Conservation (phyloP, 148 eudicot genomes). For the Dianthus caryophyllus region DNA sequence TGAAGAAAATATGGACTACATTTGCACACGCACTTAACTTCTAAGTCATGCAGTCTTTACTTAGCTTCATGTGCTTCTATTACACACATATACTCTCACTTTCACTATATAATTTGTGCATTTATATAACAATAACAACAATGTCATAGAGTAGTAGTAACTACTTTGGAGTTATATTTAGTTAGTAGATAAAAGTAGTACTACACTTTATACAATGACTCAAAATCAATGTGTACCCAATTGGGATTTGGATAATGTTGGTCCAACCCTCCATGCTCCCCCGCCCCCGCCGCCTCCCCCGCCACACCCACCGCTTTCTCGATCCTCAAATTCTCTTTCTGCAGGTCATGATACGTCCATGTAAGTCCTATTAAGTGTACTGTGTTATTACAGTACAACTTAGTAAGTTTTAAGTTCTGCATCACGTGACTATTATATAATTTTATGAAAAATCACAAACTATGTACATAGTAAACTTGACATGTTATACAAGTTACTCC, state of each 20-base stretch:
- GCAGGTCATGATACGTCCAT: slow-evolving; percentile 30
- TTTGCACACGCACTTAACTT: slow-evolving; percentile 10
- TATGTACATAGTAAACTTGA: no score
- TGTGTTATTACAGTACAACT: no score
- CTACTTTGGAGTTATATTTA: not conserved
- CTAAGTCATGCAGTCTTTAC: not conserved
- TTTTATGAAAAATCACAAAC: no score
- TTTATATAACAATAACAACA: not conserved
- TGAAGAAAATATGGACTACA: slow-evolving; percentile 13
- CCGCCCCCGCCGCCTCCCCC: slow-evolving; percentile 4
- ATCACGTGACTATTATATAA: no score
- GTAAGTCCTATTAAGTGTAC: slow-evolving; percentile 28
- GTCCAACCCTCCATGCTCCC: not conserved
- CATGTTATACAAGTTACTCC: no score
- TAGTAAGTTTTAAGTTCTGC: no score
- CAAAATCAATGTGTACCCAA: slow-evolving; percentile 55
- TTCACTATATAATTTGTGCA: no score
- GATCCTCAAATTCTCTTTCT: slow-evolving; percentile 31
- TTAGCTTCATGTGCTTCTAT: not conserved
- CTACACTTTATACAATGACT: slow-evolving; percentile 33
- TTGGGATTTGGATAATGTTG: slow-evolving; percentile 42
- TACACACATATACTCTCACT: not conserved
- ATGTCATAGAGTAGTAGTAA: not conserved
- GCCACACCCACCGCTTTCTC: not conserved
- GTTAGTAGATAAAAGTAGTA: no score